Conservation (phyloP, 2,329 filamentous ascomycete genomes). For the Graphiopsis chlorocephala region DNA sequence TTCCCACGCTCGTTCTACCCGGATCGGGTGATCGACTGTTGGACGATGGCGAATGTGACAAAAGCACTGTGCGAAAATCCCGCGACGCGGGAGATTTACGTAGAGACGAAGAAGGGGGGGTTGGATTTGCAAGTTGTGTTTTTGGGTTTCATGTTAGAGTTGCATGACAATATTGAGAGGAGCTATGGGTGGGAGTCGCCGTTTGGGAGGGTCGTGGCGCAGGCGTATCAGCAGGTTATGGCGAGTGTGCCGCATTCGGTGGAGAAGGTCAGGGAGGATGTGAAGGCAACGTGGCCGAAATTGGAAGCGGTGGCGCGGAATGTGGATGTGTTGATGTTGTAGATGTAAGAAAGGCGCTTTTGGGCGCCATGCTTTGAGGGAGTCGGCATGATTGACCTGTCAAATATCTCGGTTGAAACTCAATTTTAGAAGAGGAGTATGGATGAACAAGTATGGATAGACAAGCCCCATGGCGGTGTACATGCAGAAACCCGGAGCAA, state of each 20-base stretch:
- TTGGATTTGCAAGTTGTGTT: conserved; percentile 44
- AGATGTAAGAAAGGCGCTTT: not conserved
- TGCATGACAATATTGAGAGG: conserved; percentile 37
- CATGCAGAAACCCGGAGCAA: too few species aligned
- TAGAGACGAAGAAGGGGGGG: conserved; percentile 32
- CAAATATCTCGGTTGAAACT: not conserved
- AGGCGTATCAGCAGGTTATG: conserved; percentile 24
- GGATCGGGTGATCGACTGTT: conserved; percentile 52
- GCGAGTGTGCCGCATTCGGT: conserved; percentile 20
- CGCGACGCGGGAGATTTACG: conserved; percentile 24
- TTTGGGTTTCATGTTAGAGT: conserved; percentile 43
- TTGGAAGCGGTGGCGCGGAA: conserved; percentile 28
- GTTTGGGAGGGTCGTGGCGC: conserved; percentile 31
- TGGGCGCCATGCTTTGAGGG: not conserved
- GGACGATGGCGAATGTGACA: conserved; percentile 25
- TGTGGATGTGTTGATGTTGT: conserved; percentile 36
- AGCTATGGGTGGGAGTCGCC: conserved; percentile 42
- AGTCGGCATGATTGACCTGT: not conserved
- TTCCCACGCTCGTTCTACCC: conserved; percentile 52
- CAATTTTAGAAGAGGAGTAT: too few species aligned
- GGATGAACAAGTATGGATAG: too few species aligned
- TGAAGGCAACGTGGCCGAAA: conserved; percentile 60
- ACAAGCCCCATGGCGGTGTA: too few species aligned
- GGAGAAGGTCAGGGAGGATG: conserved; percentile 46
- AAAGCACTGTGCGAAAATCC: conserved; percentile 19